phyloP scores from a whole-genome alignment of 192 early-diverging fungal species.

The Coemansia interrupta region DNA sequence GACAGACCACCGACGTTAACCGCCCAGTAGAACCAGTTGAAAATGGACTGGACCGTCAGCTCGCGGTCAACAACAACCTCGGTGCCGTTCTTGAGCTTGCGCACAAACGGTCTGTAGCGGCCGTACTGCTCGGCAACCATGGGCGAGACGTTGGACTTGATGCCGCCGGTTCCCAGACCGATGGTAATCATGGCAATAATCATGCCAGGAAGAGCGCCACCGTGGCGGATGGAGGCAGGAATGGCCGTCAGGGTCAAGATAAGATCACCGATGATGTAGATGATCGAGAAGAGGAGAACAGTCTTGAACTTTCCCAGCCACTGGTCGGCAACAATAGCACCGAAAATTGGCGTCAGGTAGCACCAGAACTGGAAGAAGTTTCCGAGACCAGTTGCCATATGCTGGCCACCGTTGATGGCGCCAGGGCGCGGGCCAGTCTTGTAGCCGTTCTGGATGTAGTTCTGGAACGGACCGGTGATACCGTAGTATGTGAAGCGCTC shows the following conservation, averaged over 20 bases:
- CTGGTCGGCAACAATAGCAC: constrained; percentile 67
- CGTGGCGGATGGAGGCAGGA: constrained; percentile 54
- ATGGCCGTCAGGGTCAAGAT: constrained; percentile 64
- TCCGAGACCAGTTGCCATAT: constrained; percentile 56
- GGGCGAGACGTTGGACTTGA: constrained; percentile 76
- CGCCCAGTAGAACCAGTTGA: constrained; percentile 80
- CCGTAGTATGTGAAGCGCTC: constrained; percentile 66
- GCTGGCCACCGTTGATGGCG: constrained; percentile 56
- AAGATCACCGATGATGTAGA: constrained; percentile 65
- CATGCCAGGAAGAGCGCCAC: constrained; percentile 63
- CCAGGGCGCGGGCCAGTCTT: constrained; percentile 47
- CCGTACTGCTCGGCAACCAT: constrained; percentile 72
- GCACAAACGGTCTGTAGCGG: constrained; percentile 59
- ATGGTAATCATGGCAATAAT: constrained; percentile 69
- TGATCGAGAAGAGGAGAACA: constrained; percentile 60
- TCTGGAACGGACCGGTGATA: constrained; percentile 59
- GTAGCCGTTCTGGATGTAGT: constrained; percentile 59
- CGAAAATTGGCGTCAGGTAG: constrained; percentile 60
- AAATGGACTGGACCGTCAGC: constrained; percentile 72
- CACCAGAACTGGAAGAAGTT: constrained; percentile 66
- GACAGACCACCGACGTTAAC: constrained; percentile 63
- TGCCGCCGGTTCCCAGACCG: constrained; percentile 73
- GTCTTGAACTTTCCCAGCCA: constrained; percentile 74
- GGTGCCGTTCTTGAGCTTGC: constrained; percentile 54
- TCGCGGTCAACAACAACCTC: constrained; percentile 65